Base-by-base conservation (phyloP, 768 basidiomycete genomes). In the Paxillus involutus region DNA sequence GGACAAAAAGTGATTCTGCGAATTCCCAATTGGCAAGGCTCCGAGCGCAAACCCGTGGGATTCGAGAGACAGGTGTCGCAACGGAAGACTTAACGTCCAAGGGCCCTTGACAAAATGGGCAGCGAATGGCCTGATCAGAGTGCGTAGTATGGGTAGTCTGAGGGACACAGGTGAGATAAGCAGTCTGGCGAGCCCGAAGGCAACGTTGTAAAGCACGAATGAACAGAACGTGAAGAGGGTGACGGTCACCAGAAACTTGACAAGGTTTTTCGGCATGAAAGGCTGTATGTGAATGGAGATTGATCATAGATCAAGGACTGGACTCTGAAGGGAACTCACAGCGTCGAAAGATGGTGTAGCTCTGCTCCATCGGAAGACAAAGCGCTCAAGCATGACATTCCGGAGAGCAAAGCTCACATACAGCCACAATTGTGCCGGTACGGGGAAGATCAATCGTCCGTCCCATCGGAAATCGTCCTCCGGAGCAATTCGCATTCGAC, bases 21-120 rank as follows among this genome's bases (percentile, higher is more conserved):
- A 79, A 74, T 64, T 90, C 88, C 90, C 89, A 90, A 13, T 73
- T 73, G 8, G 74, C 68, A 3, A 82, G 59, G 81, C 60, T 2
- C 76, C 81, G 6, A 89, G 63, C 14, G 71, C 72, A 71, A 80
- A 84, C 1, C 80, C 73, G 17, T 80, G 74, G 16, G 67, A 61
- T 21, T 85, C 63, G 6, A 86, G 70, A 3, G 73, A 56, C 36
- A 76, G 53, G 59, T 85, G 75, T n/a, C 65, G 66, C 36, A 81
- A 63, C 0, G 81, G 80, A 14, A 89, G 75, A 4, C 71, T 61
- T 19, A 85, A 24, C 0, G 81, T 82, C 75, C 80, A 86, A 13
- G 78, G 64, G 1, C 83, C 81, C 47, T 77, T 74, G 2, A 84
- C 66, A 64, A 89, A 88, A 66, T 88, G 86, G 0, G 78, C 79